Base-by-base conservation (phyloP, 345 rosid species). In the Salix suchowensis region DNA sequence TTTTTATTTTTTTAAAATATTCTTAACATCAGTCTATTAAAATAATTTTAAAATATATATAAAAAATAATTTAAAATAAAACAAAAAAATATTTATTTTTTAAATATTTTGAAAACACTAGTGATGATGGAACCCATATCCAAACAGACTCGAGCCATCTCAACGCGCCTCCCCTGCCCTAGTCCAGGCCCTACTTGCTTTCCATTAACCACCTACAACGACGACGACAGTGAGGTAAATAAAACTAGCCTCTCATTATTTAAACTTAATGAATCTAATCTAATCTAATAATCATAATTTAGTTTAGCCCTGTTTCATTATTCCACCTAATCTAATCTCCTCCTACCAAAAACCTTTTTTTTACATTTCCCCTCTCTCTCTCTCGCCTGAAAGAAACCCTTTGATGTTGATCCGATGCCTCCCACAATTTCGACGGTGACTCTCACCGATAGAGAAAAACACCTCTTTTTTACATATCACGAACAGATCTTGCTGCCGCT, bases 401-500 rank as follows among this genome's bases (percentile, higher is more conserved):
- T 76, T 36, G 86, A 86, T 84, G 44, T 34, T 78, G 62, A 78
- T 84, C 81, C 66, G 44, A 77, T 78, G 79, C 26, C 74, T 74
- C 79, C 50, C 37, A 40, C 67, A 55, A 74, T 71, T 69, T 78
- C 71, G 68, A 74, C 77, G 74, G 72, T 74, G 79, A 61, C 74
- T 10, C 4, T 60, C 78, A 74, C 76, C 39, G 68, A 58, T 69
- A 44, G 70, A 77, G 83, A 67, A 81, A 67, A 44, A 58, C 58
- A 66, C 73, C 74, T 54, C 42, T 52, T 70, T 39, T 34, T 76
- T 36, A 6, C 50, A 3, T 23, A 24, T 2, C 19, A 19, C 21
- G 40, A 30, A 0, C 5, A 7, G 2, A 52, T 48, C 42, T 61
- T 67, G 5, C 10, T 32, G 4, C 37, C 26, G 72, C 79, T 82